Percentiles rank a stretch among this genome's conserved stretches.
These are phyloP conservation scores for Trichophyton schoenleinii DNA, from an alignment of 2,329 filamentous ascomycete genomes.

Conservation along the genomic window DNA sequence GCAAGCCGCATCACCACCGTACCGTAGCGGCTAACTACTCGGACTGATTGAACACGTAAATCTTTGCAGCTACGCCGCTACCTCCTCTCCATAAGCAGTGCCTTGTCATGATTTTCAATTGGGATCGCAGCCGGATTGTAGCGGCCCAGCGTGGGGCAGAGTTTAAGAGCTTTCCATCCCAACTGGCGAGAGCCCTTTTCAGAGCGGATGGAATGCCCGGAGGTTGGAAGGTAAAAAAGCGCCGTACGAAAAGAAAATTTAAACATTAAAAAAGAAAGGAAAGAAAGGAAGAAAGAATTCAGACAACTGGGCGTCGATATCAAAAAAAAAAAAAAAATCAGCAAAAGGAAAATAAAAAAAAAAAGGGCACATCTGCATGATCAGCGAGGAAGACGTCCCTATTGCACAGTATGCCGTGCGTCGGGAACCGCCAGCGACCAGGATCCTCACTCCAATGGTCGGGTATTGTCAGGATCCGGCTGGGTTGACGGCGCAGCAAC, in stretches of 20 bases:
- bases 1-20: background rate
- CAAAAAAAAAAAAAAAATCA: background rate
- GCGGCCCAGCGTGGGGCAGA: constrained; percentile 1
- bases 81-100: background rate
- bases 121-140: background rate
- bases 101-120: constrained; percentile 1
- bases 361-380: constrained; percentile 1
- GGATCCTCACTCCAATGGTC: background rate
- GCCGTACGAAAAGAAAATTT: background rate
- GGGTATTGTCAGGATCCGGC: background rate
- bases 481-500: background rate
- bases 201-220: background rate
- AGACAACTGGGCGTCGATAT: no score
- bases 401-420: background rate
- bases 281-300: background rate
- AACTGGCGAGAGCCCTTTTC: background rate
- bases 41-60: background rate
- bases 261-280: background rate
- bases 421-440: background rate
- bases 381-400: background rate
- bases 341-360: background rate
- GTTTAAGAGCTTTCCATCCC: background rate
- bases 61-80: background rate
- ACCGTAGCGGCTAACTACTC: background rate
- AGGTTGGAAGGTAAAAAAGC: background rate